These are phyloP conservation scores for Brassica incana DNA, from an alignment of 345 rosid species.

Conservation along the genomic window DNA sequence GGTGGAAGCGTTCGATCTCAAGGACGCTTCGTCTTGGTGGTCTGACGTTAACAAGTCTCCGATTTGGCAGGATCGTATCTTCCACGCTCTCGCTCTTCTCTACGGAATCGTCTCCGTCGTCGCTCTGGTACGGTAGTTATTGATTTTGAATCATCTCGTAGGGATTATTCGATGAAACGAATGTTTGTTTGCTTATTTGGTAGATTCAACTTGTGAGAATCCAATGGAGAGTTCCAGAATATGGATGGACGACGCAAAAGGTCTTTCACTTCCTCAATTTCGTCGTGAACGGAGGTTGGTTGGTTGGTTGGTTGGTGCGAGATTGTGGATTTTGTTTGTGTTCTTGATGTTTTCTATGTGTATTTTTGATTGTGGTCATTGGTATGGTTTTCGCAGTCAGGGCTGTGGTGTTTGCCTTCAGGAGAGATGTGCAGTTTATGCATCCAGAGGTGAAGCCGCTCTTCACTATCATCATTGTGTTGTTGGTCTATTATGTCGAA, in stretches of 20 bases:
- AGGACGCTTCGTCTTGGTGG: conserved; percentile 72
- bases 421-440: conserved; percentile 58
- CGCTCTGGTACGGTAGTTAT: conserved; percentile 46
- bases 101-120: conserved; percentile 69
- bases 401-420: conserved; percentile 61
- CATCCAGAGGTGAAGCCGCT: conserved; percentile 53
- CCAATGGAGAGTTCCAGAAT: conserved; percentile 89
- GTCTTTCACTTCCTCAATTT: conserved; percentile 93
- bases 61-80: conserved; percentile 86
- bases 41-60: conserved; percentile 58
- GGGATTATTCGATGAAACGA: not conserved
- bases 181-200: not conserved
- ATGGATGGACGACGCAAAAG: conserved; percentile 96
- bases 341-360: not conserved
- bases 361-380: conserved; percentile 4
- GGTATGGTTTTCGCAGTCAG: conserved; percentile 49
- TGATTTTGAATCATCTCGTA: no score
- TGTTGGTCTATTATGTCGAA: not conserved
- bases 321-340: not conserved
- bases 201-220: conserved; percentile 88
- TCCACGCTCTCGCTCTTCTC: conserved; percentile 64
- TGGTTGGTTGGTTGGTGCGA: not conserved
- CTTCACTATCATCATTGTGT: not conserved
- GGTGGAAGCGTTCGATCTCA: conserved; percentile 44
- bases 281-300: conserved; percentile 82